phyloP scores from a whole-genome alignment of 805 yeast species.

The Wickerhamiella brachini region DNA sequence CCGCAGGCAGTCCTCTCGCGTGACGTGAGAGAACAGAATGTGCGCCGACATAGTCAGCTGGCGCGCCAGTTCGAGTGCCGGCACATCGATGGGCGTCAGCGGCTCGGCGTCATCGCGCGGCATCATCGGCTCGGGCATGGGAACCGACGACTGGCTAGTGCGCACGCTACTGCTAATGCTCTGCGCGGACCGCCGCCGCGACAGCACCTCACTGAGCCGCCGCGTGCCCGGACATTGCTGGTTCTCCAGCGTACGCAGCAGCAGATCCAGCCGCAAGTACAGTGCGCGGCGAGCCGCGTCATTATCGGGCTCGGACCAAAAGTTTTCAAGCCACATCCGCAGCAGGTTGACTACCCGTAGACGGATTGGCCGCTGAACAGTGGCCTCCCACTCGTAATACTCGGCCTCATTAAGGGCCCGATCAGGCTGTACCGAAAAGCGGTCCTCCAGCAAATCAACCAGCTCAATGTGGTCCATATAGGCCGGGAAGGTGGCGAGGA shows the following conservation, averaged over 20 bases:
- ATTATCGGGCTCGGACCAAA: slow-evolving; percentile 41
- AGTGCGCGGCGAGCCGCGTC: slow-evolving; percentile 17
- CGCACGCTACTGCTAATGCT: slow-evolving; percentile 6
- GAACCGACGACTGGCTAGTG: background rate
- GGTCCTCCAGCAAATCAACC: slow-evolving; percentile 41
- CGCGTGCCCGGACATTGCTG: slow-evolving; percentile 34
- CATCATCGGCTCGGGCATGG: slow-evolving; percentile 5
- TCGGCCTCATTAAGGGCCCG: slow-evolving; percentile 70
- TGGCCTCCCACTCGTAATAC: slow-evolving; percentile 60
- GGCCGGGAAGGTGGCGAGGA: slow-evolving; percentile 62
- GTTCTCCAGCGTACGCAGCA: slow-evolving; percentile 28
- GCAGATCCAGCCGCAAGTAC: slow-evolving; percentile 26
- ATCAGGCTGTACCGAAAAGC: slow-evolving; percentile 67
- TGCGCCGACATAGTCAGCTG: slow-evolving; percentile 76
- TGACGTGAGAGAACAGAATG: slow-evolving; percentile 49
- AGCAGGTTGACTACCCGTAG: slow-evolving; percentile 51
- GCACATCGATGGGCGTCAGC: slow-evolving; percentile 1
- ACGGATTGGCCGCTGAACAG: slow-evolving; percentile 55
- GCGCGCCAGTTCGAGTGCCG: slow-evolving; percentile 58
- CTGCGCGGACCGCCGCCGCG: slow-evolving; percentile 22
- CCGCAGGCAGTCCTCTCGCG: slow-evolving; percentile 57
- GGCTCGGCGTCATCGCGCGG: slow-evolving; percentile 2
- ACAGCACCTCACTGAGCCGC: slow-evolving; percentile 28
- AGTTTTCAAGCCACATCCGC: slow-evolving; percentile 50
- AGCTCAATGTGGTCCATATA: slow-evolving; percentile 57